Conservation (phyloP, 345 rosid species). For the Brassica incana region DNA sequence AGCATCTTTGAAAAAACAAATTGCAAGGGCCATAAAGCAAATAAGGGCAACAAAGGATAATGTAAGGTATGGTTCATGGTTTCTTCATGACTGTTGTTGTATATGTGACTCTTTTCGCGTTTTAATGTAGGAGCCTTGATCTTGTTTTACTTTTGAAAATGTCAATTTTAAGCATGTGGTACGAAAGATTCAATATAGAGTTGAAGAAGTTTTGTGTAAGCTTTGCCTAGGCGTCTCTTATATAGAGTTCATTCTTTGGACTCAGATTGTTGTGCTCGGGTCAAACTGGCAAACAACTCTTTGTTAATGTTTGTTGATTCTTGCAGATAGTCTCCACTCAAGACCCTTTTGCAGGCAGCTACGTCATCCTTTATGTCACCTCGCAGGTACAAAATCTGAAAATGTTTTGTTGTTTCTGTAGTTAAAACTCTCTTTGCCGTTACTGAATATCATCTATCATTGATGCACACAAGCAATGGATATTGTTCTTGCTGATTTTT, state of each 20-base stretch:
- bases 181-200: neutral
- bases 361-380: conserved; percentile 70
- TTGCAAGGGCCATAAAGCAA: conserved; percentile 63
- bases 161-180: neutral
- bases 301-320: conserved; percentile 9
- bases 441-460: conserved; percentile 11
- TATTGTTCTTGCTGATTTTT: conserved; percentile 82
- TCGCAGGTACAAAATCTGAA: conserved; percentile 60
- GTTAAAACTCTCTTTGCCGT: neutral
- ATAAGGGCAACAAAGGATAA: conserved; percentile 66
- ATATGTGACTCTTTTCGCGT: conserved; percentile 12
- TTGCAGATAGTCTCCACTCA: conserved; percentile 65
- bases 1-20: conserved; percentile 54
- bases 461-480: conserved; percentile 56
- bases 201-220: neutral
- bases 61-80: conserved; percentile 57
- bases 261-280: neutral
- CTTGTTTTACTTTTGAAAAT: conserved; percentile 11
- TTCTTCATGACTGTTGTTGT: conserved; percentile 1
- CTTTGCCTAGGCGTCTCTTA: conserved; percentile 1
- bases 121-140: neutral
- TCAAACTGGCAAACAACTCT: conserved; percentile 4
- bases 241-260: neutral
- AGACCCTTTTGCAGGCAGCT: conserved; percentile 71
- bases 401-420: neutral